A percentile compares a stretch with the other conserved stretches of the same genome.
phyloP scores from a whole-genome alignment of 306 rosid genomes.

The Geum urbanum region DNA sequence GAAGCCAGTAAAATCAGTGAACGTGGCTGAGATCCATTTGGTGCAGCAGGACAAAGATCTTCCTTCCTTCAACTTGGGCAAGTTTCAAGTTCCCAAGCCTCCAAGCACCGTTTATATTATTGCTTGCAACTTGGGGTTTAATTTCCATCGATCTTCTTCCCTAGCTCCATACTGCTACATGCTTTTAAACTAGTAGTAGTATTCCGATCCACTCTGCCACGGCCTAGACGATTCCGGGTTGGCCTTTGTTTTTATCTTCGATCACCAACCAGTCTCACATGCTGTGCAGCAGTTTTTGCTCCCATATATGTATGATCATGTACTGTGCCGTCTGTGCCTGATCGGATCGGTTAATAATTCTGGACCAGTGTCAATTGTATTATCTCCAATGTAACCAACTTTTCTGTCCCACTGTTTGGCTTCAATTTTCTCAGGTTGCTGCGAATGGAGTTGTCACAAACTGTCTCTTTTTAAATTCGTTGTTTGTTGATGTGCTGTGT shows the following conservation, averaged over 20 bases:
- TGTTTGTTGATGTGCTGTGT: no score
- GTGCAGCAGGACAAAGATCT: neutral
- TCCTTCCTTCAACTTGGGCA: constrained; percentile 19
- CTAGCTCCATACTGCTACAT: neutral
- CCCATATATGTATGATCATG: neutral
- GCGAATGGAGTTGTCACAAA: no score
- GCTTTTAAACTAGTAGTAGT: neutral
- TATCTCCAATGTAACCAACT: neutral
- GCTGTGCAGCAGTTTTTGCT: constrained; percentile 3
- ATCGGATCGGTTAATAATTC: neutral
- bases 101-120: neutral
- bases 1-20: neutral
- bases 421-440: no score
- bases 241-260: neutral
- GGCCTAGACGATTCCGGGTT: neutral
- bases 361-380: neutral
- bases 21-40: constrained; percentile 12
- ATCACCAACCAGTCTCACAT: constrained; percentile 11
- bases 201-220: neutral
- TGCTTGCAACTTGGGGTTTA: constrained; percentile 11
- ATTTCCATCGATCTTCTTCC: neutral
- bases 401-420: neutral
- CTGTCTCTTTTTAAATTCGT: no score
- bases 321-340: neutral
- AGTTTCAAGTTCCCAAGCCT: constrained; percentile 10